These are phyloP conservation scores for Neurospora cerealis DNA, from an alignment of 495 filamentous ascomycete genomes.

Conservation along the genomic window DNA sequence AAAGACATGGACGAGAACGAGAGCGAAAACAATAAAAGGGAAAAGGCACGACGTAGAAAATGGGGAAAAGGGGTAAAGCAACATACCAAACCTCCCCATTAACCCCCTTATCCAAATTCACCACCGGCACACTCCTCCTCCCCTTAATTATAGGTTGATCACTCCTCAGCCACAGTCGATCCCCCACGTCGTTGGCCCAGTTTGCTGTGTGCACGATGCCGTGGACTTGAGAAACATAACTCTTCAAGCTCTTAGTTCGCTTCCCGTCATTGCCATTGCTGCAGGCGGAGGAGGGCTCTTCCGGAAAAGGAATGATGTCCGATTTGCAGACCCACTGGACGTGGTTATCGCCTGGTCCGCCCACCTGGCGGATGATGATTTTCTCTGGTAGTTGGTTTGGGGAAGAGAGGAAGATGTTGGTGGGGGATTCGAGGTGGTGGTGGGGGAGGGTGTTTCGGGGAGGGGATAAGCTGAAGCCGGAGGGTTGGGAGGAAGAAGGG, in stretches of 20 bases:
- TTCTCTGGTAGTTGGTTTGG: not conserved
- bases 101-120: constrained; percentile 5
- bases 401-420: constrained; percentile 2
- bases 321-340: constrained; percentile 11
- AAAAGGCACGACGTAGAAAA: not conserved
- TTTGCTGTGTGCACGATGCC: constrained; percentile 1
- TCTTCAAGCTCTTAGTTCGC: constrained; percentile 3
- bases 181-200: constrained; percentile 2
- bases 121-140: constrained; percentile 1
- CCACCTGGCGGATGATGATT: constrained; percentile 16
- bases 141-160: constrained; percentile 6
- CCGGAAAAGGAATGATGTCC: not conserved
- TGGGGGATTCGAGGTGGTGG: constrained; percentile 9
- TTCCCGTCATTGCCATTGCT: not conserved
- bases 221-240: not conserved
- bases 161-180: constrained; percentile 9
- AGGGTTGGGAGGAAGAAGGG: not conserved
- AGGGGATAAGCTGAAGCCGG: not conserved
- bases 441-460: not conserved
- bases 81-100: constrained; percentile 4
- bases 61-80: not conserved
- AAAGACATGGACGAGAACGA: not conserved
- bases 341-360: constrained; percentile 16
- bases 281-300: not conserved
- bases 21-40: too few relatives aligned